Base-by-base conservation (phyloP, 2,329 filamentous ascomycete species). In the Acarospora socialis region DNA sequence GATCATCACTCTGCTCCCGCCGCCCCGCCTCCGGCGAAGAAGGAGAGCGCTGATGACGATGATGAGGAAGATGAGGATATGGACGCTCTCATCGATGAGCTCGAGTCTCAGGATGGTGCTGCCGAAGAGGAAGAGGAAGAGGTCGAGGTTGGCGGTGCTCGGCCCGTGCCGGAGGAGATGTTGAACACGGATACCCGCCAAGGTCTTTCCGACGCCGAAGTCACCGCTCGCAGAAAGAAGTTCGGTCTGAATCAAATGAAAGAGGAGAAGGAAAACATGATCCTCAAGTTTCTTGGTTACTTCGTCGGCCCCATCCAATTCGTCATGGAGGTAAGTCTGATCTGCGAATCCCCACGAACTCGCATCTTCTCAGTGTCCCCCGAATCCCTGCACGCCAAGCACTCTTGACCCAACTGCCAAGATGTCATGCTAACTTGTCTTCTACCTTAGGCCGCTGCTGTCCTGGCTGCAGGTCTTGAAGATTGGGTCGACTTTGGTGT, bases 401-500 rank as follows among this genome's bases (percentile, higher is more conserved):
- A 16, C 30, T 32, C 21, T 17, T 10, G 16, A 32, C 32, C 28
- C 35, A 30, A 30, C n/a, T 22, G 23, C 29, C 28, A 25, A 42
- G 32, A 43, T 31, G 33, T 37, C 27, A 34, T 36, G 33, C 40
- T 44, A 36, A 43, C 30, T 28, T 37, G 33, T 22, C 14, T 41
- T 9, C 25, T 38, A 21, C 27, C 37, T 34, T 36, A 76, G 72
- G 68, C 73, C 57, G 80, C 81, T 40, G 79, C 79, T 45, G 65
- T 86, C 50, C 69, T 92, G 37, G 82, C 83, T 52, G 81, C 78
- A 40, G 81, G 80, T 73, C 72, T 92, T 24, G 59, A 80, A 57
- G 80, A 90, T 49, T 92, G 83, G 83, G 79, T 92, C 43, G 83
- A 92, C 63, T 87, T 92, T 50, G 83, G 81, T 66, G 82, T 92